These are phyloP conservation scores for Fusarium keratoplasticum DNA, from an alignment of 2,329 filamentous ascomycete genomes.

Conservation along the genomic window DNA sequence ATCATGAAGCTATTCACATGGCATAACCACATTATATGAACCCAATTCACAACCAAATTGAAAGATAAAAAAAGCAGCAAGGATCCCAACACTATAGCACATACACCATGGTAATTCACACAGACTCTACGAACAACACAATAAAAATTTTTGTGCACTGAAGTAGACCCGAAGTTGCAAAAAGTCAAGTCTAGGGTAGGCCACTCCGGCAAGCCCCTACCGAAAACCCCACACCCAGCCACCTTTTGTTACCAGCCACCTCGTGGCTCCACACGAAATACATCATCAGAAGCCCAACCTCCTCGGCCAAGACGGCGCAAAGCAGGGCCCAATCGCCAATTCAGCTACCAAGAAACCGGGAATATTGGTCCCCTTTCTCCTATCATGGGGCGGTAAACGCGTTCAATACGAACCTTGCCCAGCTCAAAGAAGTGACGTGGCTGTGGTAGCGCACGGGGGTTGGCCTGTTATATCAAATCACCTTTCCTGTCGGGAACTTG, in stretches of 20 bases:
- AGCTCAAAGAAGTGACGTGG: slow-evolving; percentile 21
- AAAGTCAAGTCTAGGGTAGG: background rate
- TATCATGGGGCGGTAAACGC: background rate
- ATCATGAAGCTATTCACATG: background rate
- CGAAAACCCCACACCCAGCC: background rate
- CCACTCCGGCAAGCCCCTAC: background rate
- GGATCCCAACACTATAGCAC: too few relatives aligned
- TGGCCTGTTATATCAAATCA: slow-evolving; percentile 9
- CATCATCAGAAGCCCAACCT: slow-evolving; percentile 3
- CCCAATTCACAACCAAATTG: background rate
- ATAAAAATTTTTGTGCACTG: background rate
- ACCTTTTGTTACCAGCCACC: background rate
- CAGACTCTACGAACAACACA: background rate
- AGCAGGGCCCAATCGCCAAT: slow-evolving; percentile 4
- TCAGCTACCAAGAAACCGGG: background rate
- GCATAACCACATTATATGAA: background rate
- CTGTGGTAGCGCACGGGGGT: background rate
- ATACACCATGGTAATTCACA: background rate
- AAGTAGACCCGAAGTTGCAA: background rate
- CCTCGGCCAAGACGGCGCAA: slow-evolving; percentile 5
- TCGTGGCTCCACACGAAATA: background rate
- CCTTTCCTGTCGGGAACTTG: slow-evolving; percentile 5
- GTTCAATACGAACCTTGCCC: background rate
- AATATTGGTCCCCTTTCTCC: background rate
- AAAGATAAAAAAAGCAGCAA: too few relatives aligned